Evolutionary conservation across 1,139 yeast species (phyloP).

Genomic region (Nakaseomyces uthaithaninus): DNA sequence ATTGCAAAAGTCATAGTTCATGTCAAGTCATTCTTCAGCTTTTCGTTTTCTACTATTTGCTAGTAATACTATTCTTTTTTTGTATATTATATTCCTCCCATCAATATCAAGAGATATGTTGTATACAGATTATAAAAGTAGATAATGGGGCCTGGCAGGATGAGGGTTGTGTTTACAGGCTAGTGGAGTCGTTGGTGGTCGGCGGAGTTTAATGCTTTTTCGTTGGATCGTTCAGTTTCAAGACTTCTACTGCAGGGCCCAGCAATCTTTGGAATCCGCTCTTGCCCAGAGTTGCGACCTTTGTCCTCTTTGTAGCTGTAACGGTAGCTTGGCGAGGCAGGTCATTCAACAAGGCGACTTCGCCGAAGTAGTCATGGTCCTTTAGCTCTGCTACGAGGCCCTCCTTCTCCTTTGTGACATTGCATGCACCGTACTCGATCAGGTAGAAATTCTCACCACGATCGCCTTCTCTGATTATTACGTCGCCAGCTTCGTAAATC

Average conservation of each 20-base stretch:
- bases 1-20: too few species aligned
- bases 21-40: too few species aligned
- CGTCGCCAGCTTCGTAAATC: slow-evolving; percentile 60
- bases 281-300: slow-evolving; percentile 86
- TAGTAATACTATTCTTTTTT: too few species aligned
- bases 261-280: slow-evolving; percentile 87
- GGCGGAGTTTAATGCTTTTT: slow-evolving; percentile 2
- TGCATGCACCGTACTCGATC: slow-evolving; percentile 81
- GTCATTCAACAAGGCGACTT: slow-evolving; percentile 84
- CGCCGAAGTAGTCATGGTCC: slow-evolving; percentile 94
- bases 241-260: slow-evolving; percentile 83
- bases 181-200: not conserved
- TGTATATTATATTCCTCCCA: not conserved
- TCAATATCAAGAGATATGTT: not conserved
- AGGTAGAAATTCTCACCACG: slow-evolving; percentile 85
- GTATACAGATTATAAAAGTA: not conserved
- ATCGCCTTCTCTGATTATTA: slow-evolving; percentile 81
- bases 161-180: too few species aligned
- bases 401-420: slow-evolving; percentile 48
- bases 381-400: slow-evolving; percentile 55
- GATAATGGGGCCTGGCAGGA: too few species aligned
- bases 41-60: too few species aligned
- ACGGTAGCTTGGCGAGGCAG: slow-evolving; percentile 94
- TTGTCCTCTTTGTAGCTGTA: slow-evolving; percentile 62
- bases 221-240: slow-evolving; percentile 78